Conservation (phyloP, 2,329 filamentous ascomycete genomes). For the Stagonosporopsis vannaccii region DNA sequence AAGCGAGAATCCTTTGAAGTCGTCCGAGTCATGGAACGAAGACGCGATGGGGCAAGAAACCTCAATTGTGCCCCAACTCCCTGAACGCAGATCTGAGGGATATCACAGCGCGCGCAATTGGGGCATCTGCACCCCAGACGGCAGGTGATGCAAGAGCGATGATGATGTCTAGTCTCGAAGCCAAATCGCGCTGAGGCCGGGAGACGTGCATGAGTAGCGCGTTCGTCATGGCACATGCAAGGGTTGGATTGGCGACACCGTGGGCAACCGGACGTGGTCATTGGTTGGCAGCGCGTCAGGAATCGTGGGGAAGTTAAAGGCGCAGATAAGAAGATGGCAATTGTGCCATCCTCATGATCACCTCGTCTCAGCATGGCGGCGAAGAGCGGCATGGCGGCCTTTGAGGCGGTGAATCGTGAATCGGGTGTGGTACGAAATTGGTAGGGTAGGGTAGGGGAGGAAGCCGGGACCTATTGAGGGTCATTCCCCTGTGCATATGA, state of each 20-base stretch:
- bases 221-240: slow-evolving; percentile 23
- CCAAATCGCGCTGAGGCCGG: slow-evolving; percentile 11
- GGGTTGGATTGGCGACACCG: slow-evolving; percentile 16
- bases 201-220: slow-evolving; percentile 21
- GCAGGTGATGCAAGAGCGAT: slow-evolving; percentile 20
- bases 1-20: neutral
- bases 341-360: slow-evolving; percentile 21
- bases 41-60: too few relatives aligned
- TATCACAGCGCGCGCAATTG: slow-evolving; percentile 8
- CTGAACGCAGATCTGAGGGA: slow-evolving; percentile 22
- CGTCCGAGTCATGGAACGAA: slow-evolving; percentile 4
- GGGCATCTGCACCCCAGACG: slow-evolving; percentile 31
- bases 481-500: slow-evolving; percentile 10
- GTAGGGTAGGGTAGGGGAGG: neutral
- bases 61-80: slow-evolving; percentile 5
- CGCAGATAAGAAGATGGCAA: slow-evolving; percentile 22
- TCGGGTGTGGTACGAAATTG: slow-evolving; percentile 18
- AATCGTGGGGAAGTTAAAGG: slow-evolving; percentile 21
- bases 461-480: slow-evolving; percentile 9
- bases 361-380: slow-evolving; percentile 20
- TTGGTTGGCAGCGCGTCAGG: slow-evolving; percentile 18
- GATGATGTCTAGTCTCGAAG: slow-evolving; percentile 15
- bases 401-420: slow-evolving; percentile 19
- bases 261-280: slow-evolving; percentile 8
- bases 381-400: slow-evolving; percentile 16